Conservation (phyloP, 2,329 filamentous ascomycete genomes). For the Penicillium hordei region DNA sequence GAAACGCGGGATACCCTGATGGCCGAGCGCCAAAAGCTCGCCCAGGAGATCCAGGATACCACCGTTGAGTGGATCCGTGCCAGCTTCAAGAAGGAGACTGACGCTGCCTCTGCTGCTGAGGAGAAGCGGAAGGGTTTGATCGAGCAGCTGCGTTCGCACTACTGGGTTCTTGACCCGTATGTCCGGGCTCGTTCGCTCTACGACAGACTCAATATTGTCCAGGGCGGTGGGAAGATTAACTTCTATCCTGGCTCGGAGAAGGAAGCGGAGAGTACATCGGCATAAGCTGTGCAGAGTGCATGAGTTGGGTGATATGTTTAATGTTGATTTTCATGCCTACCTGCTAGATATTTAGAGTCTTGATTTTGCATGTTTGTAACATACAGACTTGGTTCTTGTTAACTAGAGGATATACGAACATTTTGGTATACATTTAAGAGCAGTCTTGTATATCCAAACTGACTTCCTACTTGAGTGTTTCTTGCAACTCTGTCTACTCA, state of each 20-base stretch:
- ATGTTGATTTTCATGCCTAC: not conserved
- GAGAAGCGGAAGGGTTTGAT: conserved; percentile 63
- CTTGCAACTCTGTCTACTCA: not conserved
- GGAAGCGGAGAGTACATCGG: conserved; percentile 1
- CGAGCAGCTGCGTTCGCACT: conserved; percentile 66
- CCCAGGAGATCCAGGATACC: conserved; percentile 69
- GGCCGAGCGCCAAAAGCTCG: conserved; percentile 62
- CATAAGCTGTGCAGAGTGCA: not conserved
- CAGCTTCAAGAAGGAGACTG: conserved; percentile 45
- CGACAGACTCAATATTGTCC: conserved; percentile 74
- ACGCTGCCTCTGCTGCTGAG: conserved; percentile 53
- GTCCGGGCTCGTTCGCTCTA: conserved; percentile 79
- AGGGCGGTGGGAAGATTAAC: conserved; percentile 64
- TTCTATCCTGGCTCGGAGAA: conserved; percentile 60
- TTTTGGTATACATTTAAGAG: not conserved
- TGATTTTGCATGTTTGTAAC: conserved; percentile 10
- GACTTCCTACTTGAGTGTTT: not conserved
- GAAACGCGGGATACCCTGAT: conserved; percentile 64
- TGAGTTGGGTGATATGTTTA: not conserved
- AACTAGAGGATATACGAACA: conserved; percentile 12
- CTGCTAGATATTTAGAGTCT: not conserved
- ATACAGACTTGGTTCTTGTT: conserved; percentile 10
- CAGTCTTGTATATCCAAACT: not conserved
- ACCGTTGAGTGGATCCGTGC: conserved; percentile 73
- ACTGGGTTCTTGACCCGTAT: conserved; percentile 89